Conservation (phyloP, 805 yeast genomes). For the Kazachstania bromeliacearum region DNA sequence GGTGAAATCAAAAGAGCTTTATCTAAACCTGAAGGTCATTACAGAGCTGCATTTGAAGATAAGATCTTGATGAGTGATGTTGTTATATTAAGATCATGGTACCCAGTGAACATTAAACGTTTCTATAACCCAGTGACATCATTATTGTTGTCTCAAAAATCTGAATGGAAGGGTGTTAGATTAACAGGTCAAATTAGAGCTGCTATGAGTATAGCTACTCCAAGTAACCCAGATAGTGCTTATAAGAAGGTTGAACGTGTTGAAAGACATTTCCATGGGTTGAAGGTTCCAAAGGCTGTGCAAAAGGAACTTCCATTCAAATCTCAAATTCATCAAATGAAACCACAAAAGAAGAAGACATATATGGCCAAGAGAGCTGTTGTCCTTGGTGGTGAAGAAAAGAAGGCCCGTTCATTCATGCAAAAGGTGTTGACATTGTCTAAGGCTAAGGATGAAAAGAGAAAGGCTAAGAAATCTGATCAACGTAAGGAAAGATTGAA, state of each 20-base stretch:
- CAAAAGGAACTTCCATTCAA: conserved; percentile 79
- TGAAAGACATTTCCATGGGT: conserved; percentile 77
- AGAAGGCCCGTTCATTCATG: conserved; percentile 82
- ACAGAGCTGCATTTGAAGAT: conserved; percentile 95
- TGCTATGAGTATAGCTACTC: conserved; percentile 55
- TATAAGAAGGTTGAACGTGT: conserved; percentile 70
- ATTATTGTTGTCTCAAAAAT: conserved; percentile 61
- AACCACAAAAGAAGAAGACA: conserved; percentile 74
- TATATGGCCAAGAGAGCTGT: conserved; percentile 90
- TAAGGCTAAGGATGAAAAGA: conserved; percentile 76
- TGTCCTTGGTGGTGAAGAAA: conserved; percentile 83
- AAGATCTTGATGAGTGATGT: conserved; percentile 86
- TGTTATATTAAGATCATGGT: conserved; percentile 89
- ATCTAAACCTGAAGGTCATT: conserved; percentile 89
- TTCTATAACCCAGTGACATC: conserved; percentile 97
- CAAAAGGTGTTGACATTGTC: conserved; percentile 78
- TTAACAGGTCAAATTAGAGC: conserved; percentile 91
- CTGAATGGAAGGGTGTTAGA: conserved; percentile 94
- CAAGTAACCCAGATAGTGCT: conserved; percentile 42
- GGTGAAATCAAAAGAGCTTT: conserved; percentile 96
- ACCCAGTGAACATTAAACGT: conserved; percentile 81
- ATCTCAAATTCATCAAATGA: conserved; percentile 82
- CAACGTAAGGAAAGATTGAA: conserved; percentile 68
- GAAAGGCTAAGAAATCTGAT: conserved; percentile 60
- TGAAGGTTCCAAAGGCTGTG: conserved; percentile 74